Conservation (phyloP, 2,329 filamentous ascomycete species). For the Verticillium albo-atrum region DNA sequence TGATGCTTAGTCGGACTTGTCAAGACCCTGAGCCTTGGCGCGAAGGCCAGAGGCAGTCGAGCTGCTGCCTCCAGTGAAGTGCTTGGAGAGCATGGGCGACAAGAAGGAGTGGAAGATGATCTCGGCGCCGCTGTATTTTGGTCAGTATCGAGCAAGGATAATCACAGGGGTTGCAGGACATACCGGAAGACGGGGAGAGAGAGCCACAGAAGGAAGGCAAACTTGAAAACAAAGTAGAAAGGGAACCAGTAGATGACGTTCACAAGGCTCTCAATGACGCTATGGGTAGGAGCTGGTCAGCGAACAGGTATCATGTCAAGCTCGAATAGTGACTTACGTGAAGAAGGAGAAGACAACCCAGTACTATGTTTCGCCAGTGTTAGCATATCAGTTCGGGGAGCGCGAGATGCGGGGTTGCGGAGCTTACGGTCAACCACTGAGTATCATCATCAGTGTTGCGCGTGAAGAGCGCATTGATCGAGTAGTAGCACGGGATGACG, state of each 20-base stretch:
- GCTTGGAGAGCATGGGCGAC: slow-evolving; percentile 84
- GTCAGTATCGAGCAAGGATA: slow-evolving; percentile 5
- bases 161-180: slow-evolving; percentile 26
- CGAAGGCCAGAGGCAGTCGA: slow-evolving; percentile 84
- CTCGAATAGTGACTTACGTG: slow-evolving; percentile 45
- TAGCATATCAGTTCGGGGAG: background rate
- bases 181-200: slow-evolving; percentile 91
- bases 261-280: slow-evolving; percentile 74
- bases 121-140: slow-evolving; percentile 73
- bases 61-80: slow-evolving; percentile 63
- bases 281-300: slow-evolving; percentile 19
- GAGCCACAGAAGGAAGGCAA: slow-evolving; percentile 95
- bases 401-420: background rate
- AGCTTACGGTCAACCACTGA: slow-evolving; percentile 69
- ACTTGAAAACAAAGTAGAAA: slow-evolving; percentile 99
- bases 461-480: slow-evolving; percentile 71
- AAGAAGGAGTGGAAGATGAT: slow-evolving; percentile 96
- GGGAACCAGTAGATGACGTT: slow-evolving; percentile 92
- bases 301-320: slow-evolving; percentile 7
- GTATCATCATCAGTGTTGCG: slow-evolving; percentile 71
- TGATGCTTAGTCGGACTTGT: slow-evolving; percentile 59
- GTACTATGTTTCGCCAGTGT: slow-evolving; percentile 48
- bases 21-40: slow-evolving; percentile 75
- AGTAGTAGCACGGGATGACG: slow-evolving; percentile 80
- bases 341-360: slow-evolving; percentile 84